phyloP scores from a whole-genome alignment of 768 basidiomycete species.

The Boletus tomentosulus region DNA sequence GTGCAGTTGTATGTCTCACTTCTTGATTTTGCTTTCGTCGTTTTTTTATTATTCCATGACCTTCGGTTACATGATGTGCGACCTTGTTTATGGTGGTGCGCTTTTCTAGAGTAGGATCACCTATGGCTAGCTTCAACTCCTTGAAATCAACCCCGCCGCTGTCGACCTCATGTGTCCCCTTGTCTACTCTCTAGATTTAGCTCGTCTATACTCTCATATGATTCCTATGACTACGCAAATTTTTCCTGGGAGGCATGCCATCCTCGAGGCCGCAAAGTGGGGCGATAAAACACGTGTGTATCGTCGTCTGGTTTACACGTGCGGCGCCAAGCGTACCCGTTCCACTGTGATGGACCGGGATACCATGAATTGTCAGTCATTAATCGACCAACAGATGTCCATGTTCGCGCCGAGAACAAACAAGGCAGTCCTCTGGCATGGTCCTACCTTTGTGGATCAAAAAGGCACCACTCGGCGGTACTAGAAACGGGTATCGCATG shows the following conservation, averaged over 20 bases:
- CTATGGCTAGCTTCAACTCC: neutral
- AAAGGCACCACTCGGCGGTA: too few species aligned
- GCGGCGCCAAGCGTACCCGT: too few species aligned
- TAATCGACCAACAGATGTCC: too few species aligned
- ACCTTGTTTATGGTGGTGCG: conserved; percentile 14
- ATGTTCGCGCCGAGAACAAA: too few species aligned
- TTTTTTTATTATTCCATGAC: conserved; percentile 11
- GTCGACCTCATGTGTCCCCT: conserved; percentile 5
- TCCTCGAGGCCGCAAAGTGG: too few species aligned
- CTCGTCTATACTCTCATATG: neutral
- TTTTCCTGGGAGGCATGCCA: neutral
- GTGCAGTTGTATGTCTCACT: conserved; percentile 18
- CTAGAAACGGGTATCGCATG: too few species aligned
- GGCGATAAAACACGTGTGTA: too few species aligned
- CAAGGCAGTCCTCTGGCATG: too few species aligned
- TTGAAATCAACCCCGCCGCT: neutral
- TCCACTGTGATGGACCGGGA: too few species aligned
- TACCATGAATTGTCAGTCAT: too few species aligned
- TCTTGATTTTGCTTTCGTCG: conserved; percentile 27
- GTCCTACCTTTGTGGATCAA: too few species aligned
- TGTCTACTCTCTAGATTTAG: conserved; percentile 20
- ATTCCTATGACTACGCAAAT: conserved; percentile 1
- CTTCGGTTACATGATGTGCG: conserved; percentile 8
- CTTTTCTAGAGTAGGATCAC: conserved; percentile 5
- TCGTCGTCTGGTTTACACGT: too few species aligned